A percentile compares a stretch with the other conserved stretches of the same genome.
phyloP scores from a whole-genome alignment of 83 land plant species.

The Isoetes engelmannii region DNA sequence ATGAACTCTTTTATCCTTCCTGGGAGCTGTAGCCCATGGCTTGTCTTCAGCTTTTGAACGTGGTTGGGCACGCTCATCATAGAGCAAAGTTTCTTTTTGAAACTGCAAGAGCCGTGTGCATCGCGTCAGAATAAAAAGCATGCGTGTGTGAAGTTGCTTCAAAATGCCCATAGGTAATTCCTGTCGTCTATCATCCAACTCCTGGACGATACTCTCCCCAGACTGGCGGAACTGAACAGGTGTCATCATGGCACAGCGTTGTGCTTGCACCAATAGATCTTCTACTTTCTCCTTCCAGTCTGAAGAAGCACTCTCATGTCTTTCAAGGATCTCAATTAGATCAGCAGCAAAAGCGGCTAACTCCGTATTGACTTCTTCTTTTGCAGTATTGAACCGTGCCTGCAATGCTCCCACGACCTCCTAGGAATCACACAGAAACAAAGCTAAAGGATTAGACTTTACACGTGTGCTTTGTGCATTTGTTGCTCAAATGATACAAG shows the following conservation, averaged over 20 bases:
- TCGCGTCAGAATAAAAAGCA: constrained; percentile 96
- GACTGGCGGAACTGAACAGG: constrained; percentile 89
- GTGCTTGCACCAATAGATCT: constrained; percentile 76
- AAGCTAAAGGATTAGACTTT: no score
- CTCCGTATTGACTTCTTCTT: constrained; percentile 64
- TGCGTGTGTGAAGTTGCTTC: constrained; percentile 88
- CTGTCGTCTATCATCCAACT: constrained; percentile 93
- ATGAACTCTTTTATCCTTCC: constrained; percentile 32
- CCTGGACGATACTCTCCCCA: constrained; percentile 96
- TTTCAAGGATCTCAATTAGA: constrained; percentile 18
- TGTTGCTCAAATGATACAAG: no score
- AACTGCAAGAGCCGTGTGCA: constrained; percentile 92
- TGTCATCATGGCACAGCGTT: constrained; percentile 70
- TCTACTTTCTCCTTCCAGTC: constrained; percentile 89
- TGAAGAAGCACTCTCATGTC: constrained; percentile 44
- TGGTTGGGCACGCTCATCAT: constrained; percentile 60
- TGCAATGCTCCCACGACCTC: constrained; percentile 54
- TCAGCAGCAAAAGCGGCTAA: constrained; percentile 53
- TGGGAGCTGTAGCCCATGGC: constrained; percentile 20
- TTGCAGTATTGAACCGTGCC: constrained; percentile 66
- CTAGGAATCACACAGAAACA: constrained; percentile 17
- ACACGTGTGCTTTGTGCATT: no score
- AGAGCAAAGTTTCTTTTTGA: constrained; percentile 78
- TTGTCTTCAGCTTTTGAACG: constrained; percentile 48
- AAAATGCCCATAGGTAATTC: constrained; percentile 74